Base-by-base conservation (phyloP, 1,284 basidiomycete species). In the Austroboletus novae-zelandiae region DNA sequence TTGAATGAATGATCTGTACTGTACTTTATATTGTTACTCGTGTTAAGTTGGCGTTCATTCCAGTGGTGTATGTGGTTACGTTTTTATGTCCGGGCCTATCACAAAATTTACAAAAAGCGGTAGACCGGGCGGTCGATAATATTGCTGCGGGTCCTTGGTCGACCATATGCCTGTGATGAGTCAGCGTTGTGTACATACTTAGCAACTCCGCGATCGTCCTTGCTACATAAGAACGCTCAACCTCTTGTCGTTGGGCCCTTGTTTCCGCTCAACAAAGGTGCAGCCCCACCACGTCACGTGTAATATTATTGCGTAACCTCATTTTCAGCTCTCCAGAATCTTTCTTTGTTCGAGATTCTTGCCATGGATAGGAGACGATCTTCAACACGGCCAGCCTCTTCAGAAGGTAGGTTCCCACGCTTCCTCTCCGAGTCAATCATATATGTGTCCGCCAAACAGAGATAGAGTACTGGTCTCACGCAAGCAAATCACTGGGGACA, bases 381-480 rank as follows among this genome's bases (percentile, higher is more conserved):
- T 52, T 63, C 64, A 47, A 41, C 52, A 14, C 66, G 68, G 36
- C 68, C 67, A 48, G 69, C 65, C 36, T 70, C 69, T 42, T 66
- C 68, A 1, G 65, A 67, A 60, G 66, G 66, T 57, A 57, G 35
- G 65, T 70, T 68, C 61, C 49, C 68, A 63, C 60, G 59, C 55
- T 46, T 43, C 42, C 43, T 49, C 32, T 40, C 46, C 46, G 43
- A 48, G 50, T 40, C 36, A 32, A 44, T 53, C 41, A 50, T 40
- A 45, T 45, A 50, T 47, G 45, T n/a, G 30, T 43, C 37, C 15
- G 40, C 48, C 18, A 27, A 49, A 54, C 66, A 88, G 86, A 89
- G 72, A 71, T 84, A 57, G 78, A 85, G 54, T 84, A 75, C 61
- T 89, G 87, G 88, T 74, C 80, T 49, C 83, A 81, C 64, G 81